phyloP scores from a whole-genome alignment of 805 yeast species.

The Wickerhamiella spandovensis region DNA sequence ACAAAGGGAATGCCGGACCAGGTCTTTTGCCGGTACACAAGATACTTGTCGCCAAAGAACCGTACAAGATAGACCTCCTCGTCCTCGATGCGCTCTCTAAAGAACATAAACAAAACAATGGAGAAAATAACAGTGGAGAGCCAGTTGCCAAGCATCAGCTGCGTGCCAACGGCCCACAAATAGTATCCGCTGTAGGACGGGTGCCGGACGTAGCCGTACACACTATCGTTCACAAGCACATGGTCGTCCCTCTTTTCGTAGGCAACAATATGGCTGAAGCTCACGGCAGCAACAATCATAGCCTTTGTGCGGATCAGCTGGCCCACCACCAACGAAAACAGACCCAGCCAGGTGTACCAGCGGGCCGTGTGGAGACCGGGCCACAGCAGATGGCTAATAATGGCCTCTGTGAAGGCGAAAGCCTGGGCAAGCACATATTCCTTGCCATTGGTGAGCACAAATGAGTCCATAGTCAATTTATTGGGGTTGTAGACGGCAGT shows the following conservation, averaged over 20 bases:
- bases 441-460: conserved; percentile 48
- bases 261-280: conserved; percentile 74
- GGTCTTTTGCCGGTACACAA: conserved; percentile 35
- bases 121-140: conserved; percentile 42
- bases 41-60: conserved; percentile 64
- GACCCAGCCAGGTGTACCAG: conserved; percentile 32
- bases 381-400: conserved; percentile 30
- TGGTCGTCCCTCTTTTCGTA: conserved; percentile 41
- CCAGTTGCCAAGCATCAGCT: conserved; percentile 56
- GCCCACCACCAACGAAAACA: conserved; percentile 38
- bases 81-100: conserved; percentile 43
- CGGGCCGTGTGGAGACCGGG: conserved; percentile 1
- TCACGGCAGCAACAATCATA: conserved; percentile 77
- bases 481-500: conserved; percentile 64
- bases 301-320: conserved; percentile 60
- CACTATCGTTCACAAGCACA: conserved; percentile 55
- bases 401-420: conserved; percentile 38
- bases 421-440: conserved; percentile 46
- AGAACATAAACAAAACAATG: conserved; percentile 53
- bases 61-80: conserved; percentile 55
- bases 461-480: conserved; percentile 58
- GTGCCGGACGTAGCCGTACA: conserved; percentile 59
- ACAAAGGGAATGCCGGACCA: conserved; percentile 57
- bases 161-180: conserved; percentile 88
- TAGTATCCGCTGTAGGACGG: conserved; percentile 88